These are phyloP conservation scores for Jaltomata sinuosa DNA, from an alignment of 257 asterid genomes.

Conservation along the genomic window DNA sequence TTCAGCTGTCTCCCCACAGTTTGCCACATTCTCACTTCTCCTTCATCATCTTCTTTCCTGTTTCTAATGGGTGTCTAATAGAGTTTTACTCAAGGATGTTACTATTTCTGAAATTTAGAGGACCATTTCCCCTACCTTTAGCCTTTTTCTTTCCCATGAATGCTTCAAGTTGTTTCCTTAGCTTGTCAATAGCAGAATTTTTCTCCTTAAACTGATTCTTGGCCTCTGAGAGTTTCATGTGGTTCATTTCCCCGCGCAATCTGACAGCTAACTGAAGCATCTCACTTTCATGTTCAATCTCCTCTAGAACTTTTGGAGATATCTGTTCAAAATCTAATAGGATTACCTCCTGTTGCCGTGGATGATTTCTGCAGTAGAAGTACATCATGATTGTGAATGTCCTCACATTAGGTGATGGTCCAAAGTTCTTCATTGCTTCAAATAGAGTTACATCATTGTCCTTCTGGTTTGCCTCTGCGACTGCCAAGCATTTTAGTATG, in stretches of 20 bases:
- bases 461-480: conserved; percentile 33
- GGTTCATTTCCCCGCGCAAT: conserved; percentile 47
- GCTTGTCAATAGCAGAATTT: conserved; percentile 53
- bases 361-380: conserved; percentile 29
- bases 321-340: conserved; percentile 15
- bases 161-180: conserved; percentile 65
- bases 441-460: conserved; percentile 19
- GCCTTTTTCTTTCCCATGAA: conserved; percentile 46
- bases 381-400: conserved; percentile 45
- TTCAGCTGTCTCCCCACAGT: conserved; percentile 40
- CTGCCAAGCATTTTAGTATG: conserved; percentile 53
- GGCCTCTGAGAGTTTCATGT: conserved; percentile 44
- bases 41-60: conserved; percentile 39
- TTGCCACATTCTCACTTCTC: conserved; percentile 36
- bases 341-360: conserved; percentile 18
- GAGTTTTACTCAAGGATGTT: conserved; percentile 18
- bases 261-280: conserved; percentile 50
- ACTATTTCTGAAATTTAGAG: neutral
- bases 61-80: conserved; percentile 11
- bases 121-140: conserved; percentile 10
- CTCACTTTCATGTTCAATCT: conserved; percentile 56
- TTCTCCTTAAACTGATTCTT: conserved; percentile 58
- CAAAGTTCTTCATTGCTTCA: conserved; percentile 37
- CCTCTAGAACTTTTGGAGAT: conserved; percentile 29
- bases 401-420: conserved; percentile 49